Conservation (phyloP, 495 filamentous ascomycete species). For the Daldinia loculata region DNA sequence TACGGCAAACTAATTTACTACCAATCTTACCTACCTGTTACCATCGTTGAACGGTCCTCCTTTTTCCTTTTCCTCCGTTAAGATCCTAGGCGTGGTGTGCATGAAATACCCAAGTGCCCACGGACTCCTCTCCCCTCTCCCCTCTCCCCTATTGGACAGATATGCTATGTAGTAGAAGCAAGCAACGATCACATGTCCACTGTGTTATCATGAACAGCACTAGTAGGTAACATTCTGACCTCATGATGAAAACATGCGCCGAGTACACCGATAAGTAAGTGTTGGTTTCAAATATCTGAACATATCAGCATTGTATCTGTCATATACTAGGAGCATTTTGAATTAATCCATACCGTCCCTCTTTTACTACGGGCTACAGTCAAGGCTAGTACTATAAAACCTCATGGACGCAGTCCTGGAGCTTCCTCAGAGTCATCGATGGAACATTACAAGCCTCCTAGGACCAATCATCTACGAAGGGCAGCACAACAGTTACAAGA, state of each 20-base stretch:
- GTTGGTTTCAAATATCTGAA: neutral
- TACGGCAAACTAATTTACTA: constrained; percentile 1
- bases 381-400: neutral
- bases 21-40: neutral
- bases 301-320: neutral
- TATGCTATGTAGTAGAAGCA: neutral
- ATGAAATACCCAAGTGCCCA: neutral
- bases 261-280: neutral
- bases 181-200: neutral
- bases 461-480: neutral
- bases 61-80: neutral
- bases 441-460: neutral
- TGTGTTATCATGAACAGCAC: neutral
- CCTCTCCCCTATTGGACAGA: neutral
- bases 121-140: too few relatives aligned
- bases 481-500: constrained; percentile 9
- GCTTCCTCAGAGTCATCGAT: neutral
- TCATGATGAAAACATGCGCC: neutral
- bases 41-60: neutral
- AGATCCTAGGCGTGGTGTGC: neutral
- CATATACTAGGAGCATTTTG: neutral
- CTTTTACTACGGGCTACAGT: neutral
- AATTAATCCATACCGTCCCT: neutral
- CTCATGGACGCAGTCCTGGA: neutral
- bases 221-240: neutral